Evolutionary conservation across 345 rosid species (phyloP).

Genomic region (Triadica sebifera): DNA sequence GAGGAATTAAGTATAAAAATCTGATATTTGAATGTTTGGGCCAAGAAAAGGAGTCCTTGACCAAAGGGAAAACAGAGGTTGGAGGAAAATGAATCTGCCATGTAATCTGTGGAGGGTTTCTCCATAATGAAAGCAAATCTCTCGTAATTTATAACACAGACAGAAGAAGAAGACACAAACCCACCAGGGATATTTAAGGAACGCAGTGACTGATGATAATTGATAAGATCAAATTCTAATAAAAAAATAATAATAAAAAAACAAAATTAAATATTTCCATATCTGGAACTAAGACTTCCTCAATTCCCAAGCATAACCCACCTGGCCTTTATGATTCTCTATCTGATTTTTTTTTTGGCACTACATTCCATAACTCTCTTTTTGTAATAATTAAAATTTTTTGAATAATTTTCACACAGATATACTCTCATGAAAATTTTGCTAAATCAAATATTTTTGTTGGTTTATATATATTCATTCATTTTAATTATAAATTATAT

Average conservation of each 20-base stretch:
- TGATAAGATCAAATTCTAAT: too few species aligned
- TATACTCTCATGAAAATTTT: too few species aligned
- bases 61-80: not conserved
- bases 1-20: not conserved
- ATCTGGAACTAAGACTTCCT: conserved; percentile 7
- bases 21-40: not conserved
- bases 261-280: not conserved
- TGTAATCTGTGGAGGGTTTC: conserved; percentile 20
- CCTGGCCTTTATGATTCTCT: conserved; percentile 14
- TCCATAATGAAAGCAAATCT: not conserved
- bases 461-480: not conserved
- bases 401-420: not conserved
- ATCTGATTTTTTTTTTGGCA: conserved; percentile 11
- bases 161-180: not conserved
- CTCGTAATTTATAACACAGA: conserved; percentile 2
- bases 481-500: not conserved
- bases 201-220: not conserved
- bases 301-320: conserved; percentile 23
- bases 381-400: conserved; percentile 1
- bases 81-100: conserved; percentile 5
- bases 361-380: conserved; percentile 18
- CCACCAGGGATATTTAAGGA: conserved; percentile 13
- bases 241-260: not conserved
- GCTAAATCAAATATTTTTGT: not conserved
- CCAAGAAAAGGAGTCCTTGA: conserved; percentile 24